A percentile compares a stretch with the other conserved stretches of the same genome.
Evolutionary conservation across 179 eudicot species (phyloP).

Genomic region (Vitellaria paradoxa): DNA sequence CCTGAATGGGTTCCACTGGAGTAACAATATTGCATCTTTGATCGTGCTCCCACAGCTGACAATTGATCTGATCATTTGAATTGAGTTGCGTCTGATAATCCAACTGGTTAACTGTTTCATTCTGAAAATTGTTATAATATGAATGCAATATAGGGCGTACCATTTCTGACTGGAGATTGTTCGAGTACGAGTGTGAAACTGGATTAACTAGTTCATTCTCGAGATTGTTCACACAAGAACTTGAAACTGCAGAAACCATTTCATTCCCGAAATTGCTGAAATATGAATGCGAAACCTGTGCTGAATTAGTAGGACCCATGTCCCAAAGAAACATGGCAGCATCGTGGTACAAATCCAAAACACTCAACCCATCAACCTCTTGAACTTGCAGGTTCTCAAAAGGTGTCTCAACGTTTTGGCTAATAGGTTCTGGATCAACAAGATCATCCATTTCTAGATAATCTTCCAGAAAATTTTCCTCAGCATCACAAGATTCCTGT

Average conservation of each 20-base stretch:
- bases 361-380: constrained; percentile 33
- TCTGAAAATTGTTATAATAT: constrained; percentile 10
- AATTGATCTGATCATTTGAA: constrained; percentile 1
- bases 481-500: constrained; percentile 9
- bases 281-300: constrained; percentile 11
- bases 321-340: constrained; percentile 22
- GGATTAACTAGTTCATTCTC: constrained; percentile 15
- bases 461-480: constrained; percentile 35
- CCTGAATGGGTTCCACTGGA: constrained; percentile 16
- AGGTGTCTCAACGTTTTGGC: constrained; percentile 15
- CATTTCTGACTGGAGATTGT: constrained; percentile 11
- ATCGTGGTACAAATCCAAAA: constrained; percentile 33
- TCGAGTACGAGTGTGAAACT: constrained; percentile 10
- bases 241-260: background rate
- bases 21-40: constrained; percentile 18
- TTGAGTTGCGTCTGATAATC: constrained; percentile 20
- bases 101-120: constrained; percentile 16
- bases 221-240: background rate
- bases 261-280: constrained; percentile 17
- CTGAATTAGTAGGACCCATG: constrained; percentile 9
- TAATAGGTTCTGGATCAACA: constrained; percentile 23
- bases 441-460: constrained; percentile 56
- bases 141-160: constrained; percentile 12
- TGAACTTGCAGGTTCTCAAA: constrained; percentile 20
- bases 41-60: constrained; percentile 22